Percentiles rank a stretch among this genome's conserved stretches.
phyloP scores from a whole-genome alignment of 257 asterid genomes.

The Solanum lycopersicoides region DNA sequence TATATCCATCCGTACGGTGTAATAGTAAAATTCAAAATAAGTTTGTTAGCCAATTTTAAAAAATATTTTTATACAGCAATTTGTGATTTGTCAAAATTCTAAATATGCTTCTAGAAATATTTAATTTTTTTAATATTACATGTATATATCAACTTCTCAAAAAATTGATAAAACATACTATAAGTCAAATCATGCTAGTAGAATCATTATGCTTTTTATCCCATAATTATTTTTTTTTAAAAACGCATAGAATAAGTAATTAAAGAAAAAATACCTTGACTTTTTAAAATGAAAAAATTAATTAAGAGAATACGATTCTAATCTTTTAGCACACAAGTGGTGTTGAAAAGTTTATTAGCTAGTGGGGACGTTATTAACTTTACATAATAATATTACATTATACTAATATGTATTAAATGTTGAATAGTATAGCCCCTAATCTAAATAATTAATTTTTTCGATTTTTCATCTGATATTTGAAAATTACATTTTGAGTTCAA shows the following conservation, averaged over 20 bases:
- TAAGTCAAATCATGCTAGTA: neutral
- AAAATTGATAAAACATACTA: neutral
- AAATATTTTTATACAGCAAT: neutral
- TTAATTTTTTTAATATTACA: too few relatives aligned
- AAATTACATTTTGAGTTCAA: neutral
- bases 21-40: neutral
- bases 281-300: neutral
- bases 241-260: neutral
- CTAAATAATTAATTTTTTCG: neutral
- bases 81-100: neutral
- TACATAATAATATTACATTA: neutral
- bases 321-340: neutral
- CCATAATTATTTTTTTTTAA: neutral
- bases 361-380: neutral
- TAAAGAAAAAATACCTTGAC: neutral
- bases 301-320: neutral
- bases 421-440: neutral
- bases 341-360: neutral
- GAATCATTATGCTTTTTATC: neutral
- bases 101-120: neutral
- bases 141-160: too few relatives aligned
- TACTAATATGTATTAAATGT: neutral
- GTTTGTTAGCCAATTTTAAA: neutral
- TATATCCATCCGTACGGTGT: neutral
- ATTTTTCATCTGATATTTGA: neutral